These are phyloP conservation scores for Starmerella lactis-condensi DNA, from an alignment of 805 yeast genomes.

Conservation along the genomic window DNA sequence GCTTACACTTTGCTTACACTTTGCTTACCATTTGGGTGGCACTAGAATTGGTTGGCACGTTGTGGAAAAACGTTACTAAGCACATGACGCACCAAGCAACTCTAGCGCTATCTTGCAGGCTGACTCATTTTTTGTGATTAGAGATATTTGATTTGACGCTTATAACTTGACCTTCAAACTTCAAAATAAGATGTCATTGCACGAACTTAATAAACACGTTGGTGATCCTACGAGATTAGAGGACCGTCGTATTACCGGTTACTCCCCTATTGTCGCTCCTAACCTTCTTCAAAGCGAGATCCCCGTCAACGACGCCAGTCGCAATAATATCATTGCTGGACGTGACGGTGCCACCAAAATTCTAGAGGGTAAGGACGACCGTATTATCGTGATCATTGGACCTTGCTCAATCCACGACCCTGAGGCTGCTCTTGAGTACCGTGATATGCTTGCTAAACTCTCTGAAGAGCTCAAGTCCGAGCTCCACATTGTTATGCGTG, in stretches of 20 bases:
- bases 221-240: slow-evolving; percentile 16
- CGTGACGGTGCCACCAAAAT: slow-evolving; percentile 59
- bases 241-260: slow-evolving; percentile 41
- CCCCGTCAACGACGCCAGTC: slow-evolving; percentile 44
- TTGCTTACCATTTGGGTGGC: too few species aligned
- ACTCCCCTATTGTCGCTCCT: slow-evolving; percentile 92
- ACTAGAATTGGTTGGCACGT: too few species aligned
- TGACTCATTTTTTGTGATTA: too few species aligned
- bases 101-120: slow-evolving; percentile 15
- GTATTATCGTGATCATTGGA: slow-evolving; percentile 77
- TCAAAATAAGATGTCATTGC: slow-evolving; percentile 14
- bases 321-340: slow-evolving; percentile 49
- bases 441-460: slow-evolving; percentile 40
- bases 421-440: slow-evolving; percentile 76
- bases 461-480: slow-evolving; percentile 52
- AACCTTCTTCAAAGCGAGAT: slow-evolving; percentile 75
- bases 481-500: slow-evolving; percentile 82
- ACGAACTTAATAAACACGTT: slow-evolving; percentile 15
- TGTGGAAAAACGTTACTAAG: too few species aligned
- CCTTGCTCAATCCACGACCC: slow-evolving; percentile 97
- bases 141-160: too few species aligned
- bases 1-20: too few species aligned
- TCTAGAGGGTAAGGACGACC: slow-evolving; percentile 66
- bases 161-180: too few species aligned
- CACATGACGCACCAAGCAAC: slow-evolving; percentile 4